Conservation (phyloP, 768 basidiomycete species). For the Boletus sensibilis region DNA sequence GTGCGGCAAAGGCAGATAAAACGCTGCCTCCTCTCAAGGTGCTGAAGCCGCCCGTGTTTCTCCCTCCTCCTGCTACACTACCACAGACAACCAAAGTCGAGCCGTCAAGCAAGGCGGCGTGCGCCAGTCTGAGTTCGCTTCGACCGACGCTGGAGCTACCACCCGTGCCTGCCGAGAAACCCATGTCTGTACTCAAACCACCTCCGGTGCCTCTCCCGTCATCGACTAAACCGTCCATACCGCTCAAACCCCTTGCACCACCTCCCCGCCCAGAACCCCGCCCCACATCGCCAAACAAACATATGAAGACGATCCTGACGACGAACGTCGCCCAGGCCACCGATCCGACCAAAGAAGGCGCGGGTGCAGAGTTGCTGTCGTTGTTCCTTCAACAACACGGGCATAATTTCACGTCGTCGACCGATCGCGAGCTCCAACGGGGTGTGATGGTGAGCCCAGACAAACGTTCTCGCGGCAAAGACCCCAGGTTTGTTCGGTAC, state of each 20-base stretch:
- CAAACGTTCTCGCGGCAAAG: slow-evolving; percentile 46
- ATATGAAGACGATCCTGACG: slow-evolving; percentile 48
- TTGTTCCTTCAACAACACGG: slow-evolving; percentile 51
- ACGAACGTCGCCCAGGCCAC: slow-evolving; percentile 53
- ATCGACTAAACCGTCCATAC: slow-evolving; percentile 9
- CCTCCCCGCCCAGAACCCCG: slow-evolving; percentile 26
- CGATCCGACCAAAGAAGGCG: slow-evolving; percentile 50
- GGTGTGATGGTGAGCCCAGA: slow-evolving; percentile 60
- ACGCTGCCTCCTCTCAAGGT: slow-evolving; percentile 9
- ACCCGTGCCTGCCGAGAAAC: slow-evolving; percentile 14
- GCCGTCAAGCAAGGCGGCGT: slow-evolving; percentile 2
- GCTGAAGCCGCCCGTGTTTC: slow-evolving; percentile 18
- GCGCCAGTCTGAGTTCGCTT: background rate
- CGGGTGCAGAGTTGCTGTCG: slow-evolving; percentile 50
- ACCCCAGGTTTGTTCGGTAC: slow-evolving; percentile 48
- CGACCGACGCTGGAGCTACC: slow-evolving; percentile 11
- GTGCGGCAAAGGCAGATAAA: background rate
- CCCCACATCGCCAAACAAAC: slow-evolving; percentile 31
- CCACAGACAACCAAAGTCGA: background rate
- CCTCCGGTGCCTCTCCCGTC: slow-evolving; percentile 23
- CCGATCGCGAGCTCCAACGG: slow-evolving; percentile 41
- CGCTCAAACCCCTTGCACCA: slow-evolving; percentile 28
- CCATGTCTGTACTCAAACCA: slow-evolving; percentile 28
- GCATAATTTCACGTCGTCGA: slow-evolving; percentile 34
- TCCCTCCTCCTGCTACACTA: background rate